Evolutionary conservation across 768 basidiomycete genomes (phyloP).

Genomic region (Erythrobasidium yunnanense): DNA sequence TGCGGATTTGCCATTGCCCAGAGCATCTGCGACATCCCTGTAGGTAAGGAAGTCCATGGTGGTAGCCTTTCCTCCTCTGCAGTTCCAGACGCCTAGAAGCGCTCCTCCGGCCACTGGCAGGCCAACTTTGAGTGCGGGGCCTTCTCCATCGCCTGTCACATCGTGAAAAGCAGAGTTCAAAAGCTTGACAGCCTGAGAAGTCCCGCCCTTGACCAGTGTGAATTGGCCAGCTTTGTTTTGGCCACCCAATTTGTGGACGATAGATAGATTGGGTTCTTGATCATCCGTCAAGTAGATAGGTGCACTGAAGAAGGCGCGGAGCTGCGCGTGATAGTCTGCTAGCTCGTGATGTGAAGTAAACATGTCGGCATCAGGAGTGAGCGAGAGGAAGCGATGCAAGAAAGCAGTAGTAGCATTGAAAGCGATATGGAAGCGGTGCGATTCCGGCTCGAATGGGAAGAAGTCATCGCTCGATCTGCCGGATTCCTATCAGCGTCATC

Average conservation of each 20-base stretch:
- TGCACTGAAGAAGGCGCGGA: constrained; percentile 33
- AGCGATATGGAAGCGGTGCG: constrained; percentile 35
- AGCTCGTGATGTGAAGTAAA: constrained; percentile 24
- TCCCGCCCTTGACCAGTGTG: background rate
- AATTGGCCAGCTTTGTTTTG: background rate
- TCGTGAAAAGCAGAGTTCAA: constrained; percentile 11
- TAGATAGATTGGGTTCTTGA: background rate
- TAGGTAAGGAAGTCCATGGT: constrained; percentile 7
- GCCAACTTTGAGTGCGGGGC: constrained; percentile 26
- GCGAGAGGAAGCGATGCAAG: constrained; percentile 4
- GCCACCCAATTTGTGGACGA: constrained; percentile 3
- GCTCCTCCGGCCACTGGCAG: constrained; percentile 25
- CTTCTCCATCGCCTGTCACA: background rate
- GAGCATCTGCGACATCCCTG: constrained; percentile 29
- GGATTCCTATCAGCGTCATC: constrained; percentile 2
- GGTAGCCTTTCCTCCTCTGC: background rate
- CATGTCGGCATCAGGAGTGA: constrained; percentile 36
- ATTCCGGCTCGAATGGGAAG: constrained; percentile 29
- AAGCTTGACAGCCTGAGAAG: background rate
- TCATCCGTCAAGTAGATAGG: constrained; percentile 30
- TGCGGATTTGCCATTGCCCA: background rate
- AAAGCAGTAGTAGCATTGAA: constrained; percentile 26
- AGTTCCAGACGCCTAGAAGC: constrained; percentile 33
- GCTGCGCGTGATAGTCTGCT: constrained; percentile 27
- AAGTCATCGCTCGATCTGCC: constrained; percentile 35